These are phyloP conservation scores for Trifolium dubium DNA, from an alignment of 306 rosid species.

Conservation along the genomic window DNA sequence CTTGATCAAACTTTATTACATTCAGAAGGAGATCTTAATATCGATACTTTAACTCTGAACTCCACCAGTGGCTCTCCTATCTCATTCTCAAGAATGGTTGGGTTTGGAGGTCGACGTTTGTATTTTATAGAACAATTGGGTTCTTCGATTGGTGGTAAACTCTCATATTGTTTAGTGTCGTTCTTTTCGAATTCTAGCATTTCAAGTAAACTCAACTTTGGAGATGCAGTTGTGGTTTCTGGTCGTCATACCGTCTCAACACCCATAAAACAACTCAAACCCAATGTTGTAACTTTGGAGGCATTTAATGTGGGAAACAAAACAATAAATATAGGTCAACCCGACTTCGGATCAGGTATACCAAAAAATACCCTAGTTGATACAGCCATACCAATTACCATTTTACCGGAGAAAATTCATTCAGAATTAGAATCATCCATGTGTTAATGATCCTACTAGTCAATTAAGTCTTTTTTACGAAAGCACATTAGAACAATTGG, in stretches of 20 bases:
- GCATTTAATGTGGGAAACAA: background rate
- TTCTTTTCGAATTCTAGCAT: background rate
- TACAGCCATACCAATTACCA: background rate
- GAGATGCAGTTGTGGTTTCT: background rate
- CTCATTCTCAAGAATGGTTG: background rate
- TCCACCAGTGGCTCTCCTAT: background rate
- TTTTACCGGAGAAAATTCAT: background rate
- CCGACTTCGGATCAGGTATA: background rate
- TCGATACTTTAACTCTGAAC: background rate
- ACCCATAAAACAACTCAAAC: background rate
- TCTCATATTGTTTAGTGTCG: background rate
- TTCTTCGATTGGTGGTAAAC: background rate
- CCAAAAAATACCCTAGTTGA: background rate
- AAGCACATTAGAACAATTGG: background rate
- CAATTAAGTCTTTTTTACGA: background rate
- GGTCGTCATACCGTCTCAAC: background rate
- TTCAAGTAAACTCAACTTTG: background rate
- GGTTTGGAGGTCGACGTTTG: background rate
- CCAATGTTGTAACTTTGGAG: background rate
- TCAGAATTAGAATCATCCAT: background rate
- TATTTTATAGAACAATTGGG: background rate
- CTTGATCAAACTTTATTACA: too few species aligned
- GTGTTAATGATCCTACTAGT: background rate
- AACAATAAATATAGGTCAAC: background rate
- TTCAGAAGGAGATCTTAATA: background rate